Evolutionary conservation across 2,329 filamentous ascomycete genomes (phyloP).

Genomic region (Ascochyta lentis): DNA sequence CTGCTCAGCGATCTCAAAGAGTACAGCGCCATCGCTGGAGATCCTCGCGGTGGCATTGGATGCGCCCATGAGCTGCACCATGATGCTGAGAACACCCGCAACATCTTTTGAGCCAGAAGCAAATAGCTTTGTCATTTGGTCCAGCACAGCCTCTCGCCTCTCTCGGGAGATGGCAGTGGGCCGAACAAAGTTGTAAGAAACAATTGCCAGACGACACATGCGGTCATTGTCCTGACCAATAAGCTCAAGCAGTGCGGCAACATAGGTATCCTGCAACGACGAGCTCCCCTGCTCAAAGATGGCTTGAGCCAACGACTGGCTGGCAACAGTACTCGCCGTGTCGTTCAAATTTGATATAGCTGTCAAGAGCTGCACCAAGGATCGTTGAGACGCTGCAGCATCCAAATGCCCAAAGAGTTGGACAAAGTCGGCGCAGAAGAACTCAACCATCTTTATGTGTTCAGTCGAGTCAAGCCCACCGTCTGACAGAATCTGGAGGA

Average conservation of each 20-base stretch:
- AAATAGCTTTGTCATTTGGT: constrained; percentile 34
- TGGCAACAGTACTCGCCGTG: constrained; percentile 11
- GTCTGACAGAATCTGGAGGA: constrained; percentile 31
- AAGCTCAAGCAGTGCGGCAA: constrained; percentile 26
- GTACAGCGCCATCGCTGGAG: constrained; percentile 29
- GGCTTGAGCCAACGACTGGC: constrained; percentile 28
- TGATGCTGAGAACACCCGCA: constrained; percentile 30
- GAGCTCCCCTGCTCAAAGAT: constrained; percentile 30
- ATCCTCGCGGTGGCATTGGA: constrained; percentile 47
- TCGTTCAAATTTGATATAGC: constrained; percentile 23
- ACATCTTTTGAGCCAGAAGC: constrained; percentile 12
- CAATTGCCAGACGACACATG: constrained; percentile 20
- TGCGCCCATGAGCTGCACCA: constrained; percentile 42
- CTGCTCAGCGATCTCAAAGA: constrained; percentile 40
- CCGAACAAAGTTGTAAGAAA: constrained; percentile 31
- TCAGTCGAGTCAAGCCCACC: constrained; percentile 22
- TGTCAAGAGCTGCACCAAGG: constrained; percentile 28
- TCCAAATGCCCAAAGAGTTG: constrained; percentile 34
- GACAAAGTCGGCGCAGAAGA: constrained; percentile 38
- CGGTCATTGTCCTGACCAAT: constrained; percentile 16
- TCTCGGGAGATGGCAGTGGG: constrained; percentile 39
- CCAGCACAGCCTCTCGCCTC: constrained; percentile 41
- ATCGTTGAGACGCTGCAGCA: constrained; percentile 19
- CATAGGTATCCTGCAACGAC: constrained; percentile 28
- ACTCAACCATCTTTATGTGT: constrained; percentile 26